Evolutionary conservation across 768 basidiomycete species (phyloP).

Genomic region (Mrakia hoshinonis): DNA sequence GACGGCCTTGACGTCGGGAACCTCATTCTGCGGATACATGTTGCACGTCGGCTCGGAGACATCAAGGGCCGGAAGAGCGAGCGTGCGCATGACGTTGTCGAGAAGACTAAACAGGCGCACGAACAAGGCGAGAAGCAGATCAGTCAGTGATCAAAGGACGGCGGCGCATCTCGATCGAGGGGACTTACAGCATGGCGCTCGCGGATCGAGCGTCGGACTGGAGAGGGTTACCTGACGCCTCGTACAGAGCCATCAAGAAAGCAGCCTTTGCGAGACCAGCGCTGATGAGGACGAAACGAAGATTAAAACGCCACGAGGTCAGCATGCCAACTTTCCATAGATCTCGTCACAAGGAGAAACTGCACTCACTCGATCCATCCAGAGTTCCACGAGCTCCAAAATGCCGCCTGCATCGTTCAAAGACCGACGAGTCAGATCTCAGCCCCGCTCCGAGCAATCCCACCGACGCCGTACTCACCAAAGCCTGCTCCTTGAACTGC

Average conservation of each 20-base stretch:
- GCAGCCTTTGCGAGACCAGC: constrained; percentile 28
- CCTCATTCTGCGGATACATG: background rate
- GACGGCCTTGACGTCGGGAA: background rate
- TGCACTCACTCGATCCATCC: constrained; percentile 25
- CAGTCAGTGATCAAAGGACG: background rate
- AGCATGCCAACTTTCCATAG: background rate
- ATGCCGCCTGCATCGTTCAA: background rate
- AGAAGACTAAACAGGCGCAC: background rate
- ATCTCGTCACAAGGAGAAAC: background rate
- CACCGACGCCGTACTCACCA: background rate
- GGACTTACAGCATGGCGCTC: constrained; percentile 9
- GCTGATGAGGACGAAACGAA: background rate
- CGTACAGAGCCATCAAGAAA: constrained; percentile 19
- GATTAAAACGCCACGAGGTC: background rate
- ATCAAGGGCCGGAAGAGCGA: constrained; percentile 20
- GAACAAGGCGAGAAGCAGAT: background rate
- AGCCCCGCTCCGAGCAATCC: background rate
- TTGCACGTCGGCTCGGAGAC: background rate
- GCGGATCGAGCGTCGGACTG: constrained; percentile 10
- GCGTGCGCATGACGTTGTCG: constrained; percentile 20
- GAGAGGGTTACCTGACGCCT: constrained; percentile 3
- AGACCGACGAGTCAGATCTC: background rate
- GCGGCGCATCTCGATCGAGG: background rate
- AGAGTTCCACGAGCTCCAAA: constrained; percentile 27
- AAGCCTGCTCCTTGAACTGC: constrained; percentile 23